phyloP scores from a whole-genome alignment of 2,329 filamentous ascomycete genomes.

The Sarocladium kiliense region DNA sequence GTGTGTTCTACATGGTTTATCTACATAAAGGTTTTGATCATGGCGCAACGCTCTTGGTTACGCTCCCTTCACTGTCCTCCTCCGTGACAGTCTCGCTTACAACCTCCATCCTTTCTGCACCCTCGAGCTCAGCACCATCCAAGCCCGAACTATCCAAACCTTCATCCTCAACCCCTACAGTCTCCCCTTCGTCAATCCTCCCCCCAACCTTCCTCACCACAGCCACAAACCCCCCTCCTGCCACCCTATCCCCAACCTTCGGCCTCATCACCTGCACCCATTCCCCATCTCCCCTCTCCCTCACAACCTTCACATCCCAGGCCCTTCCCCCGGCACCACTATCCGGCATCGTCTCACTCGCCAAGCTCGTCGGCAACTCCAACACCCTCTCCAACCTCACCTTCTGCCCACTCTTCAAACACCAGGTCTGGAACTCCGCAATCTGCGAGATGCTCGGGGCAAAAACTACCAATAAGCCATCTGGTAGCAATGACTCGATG shows the following conservation, averaged over 20 bases:
- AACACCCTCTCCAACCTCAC: conserved; percentile 52
- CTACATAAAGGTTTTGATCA: too few relatives aligned
- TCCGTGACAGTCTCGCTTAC: neutral
- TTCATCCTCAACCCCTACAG: conserved; percentile 10
- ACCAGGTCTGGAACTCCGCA: conserved; percentile 46
- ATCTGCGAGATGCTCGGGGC: conserved; percentile 77
- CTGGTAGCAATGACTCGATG: conserved; percentile 53
- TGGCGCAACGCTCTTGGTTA: too few relatives aligned
- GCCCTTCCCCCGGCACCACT: conserved; percentile 46
- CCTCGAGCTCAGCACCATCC: neutral
- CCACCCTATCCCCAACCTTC: conserved; percentile 33
- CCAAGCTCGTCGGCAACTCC: conserved; percentile 41
- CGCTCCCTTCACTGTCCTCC: neutral
- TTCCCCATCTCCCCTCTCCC: conserved; percentile 19
- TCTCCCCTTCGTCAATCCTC: too few relatives aligned
- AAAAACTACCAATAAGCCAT: conserved; percentile 65
- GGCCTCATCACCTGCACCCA: conserved; percentile 35
- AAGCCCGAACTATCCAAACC: too few relatives aligned
- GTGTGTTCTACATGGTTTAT: neutral
- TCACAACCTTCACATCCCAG: conserved; percentile 57
- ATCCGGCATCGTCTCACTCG: conserved; percentile 24
- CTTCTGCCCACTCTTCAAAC: conserved; percentile 49
- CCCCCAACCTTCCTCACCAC: conserved; percentile 27
- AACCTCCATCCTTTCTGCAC: neutral
- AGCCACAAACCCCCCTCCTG: conserved; percentile 35